Percentiles rank a stretch among this genome's conserved stretches.
Evolutionary conservation across 2,329 filamentous ascomycete genomes (phyloP).

Genomic region (Neurospora sp.): DNA sequence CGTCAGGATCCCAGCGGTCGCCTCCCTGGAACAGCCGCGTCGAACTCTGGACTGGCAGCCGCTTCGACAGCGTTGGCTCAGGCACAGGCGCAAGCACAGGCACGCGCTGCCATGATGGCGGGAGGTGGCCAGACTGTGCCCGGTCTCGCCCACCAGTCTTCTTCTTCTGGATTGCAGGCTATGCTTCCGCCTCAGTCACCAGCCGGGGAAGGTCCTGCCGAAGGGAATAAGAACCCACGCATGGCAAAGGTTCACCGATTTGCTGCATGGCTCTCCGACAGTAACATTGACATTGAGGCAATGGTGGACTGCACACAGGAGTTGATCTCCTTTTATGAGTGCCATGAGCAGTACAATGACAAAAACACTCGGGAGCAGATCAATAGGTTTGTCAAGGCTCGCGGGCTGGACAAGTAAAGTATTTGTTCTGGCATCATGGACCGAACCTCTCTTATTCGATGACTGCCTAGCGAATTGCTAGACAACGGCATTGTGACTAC

Average conservation of each 20-base stretch:
- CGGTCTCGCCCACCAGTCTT: background rate
- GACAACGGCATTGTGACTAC: background rate
- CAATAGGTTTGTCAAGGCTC: conserved; percentile 48
- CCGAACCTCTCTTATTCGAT: background rate
- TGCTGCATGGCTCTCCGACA: conserved; percentile 75
- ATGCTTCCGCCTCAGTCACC: background rate
- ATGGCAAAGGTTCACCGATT: conserved; percentile 56
- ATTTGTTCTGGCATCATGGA: background rate
- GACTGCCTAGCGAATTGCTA: background rate
- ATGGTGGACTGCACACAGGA: conserved; percentile 88
- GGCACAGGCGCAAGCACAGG: conserved; percentile 26
- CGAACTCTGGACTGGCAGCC: conserved; percentile 31
- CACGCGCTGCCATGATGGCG: conserved; percentile 6
- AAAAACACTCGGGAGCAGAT: conserved; percentile 49
- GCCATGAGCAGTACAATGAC: conserved; percentile 50
- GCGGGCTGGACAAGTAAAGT: conserved; percentile 41
- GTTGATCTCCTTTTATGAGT: conserved; percentile 80
- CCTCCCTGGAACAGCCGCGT: conserved; percentile 16
- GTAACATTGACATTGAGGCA: conserved; percentile 71
- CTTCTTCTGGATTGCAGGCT: background rate
- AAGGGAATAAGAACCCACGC: conserved; percentile 34
- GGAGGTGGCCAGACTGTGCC: conserved; percentile 4
- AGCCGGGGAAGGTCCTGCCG: conserved; percentile 9
- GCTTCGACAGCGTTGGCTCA: conserved; percentile 40
- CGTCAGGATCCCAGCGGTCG: conserved; percentile 32